Conservation (phyloP, 768 basidiomycete species). For the Tylopilus felleus region DNA sequence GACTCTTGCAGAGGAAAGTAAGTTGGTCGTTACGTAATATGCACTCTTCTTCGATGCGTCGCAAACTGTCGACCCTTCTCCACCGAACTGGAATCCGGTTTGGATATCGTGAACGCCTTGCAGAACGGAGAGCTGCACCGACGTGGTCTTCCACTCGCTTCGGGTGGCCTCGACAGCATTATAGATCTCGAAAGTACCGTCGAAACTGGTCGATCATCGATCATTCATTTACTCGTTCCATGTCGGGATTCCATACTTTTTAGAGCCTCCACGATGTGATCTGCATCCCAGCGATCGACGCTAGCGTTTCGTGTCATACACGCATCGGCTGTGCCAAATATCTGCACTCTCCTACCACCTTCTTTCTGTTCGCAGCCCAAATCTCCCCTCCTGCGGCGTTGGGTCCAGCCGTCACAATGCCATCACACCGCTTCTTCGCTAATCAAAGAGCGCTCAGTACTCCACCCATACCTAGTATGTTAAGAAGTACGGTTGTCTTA, state of each 20-base stretch:
- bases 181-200: slow-evolving; percentile 12
- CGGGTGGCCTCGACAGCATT: background rate
- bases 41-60: slow-evolving; percentile 22
- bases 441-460: slow-evolving; percentile 23
- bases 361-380: background rate
- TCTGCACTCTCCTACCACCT: background rate
- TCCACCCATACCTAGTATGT: slow-evolving; percentile 19
- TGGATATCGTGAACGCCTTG: background rate
- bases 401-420: background rate
- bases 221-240: slow-evolving; percentile 16
- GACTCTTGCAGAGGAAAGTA: slow-evolving; percentile 7
- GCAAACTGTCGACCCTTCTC: slow-evolving; percentile 8
- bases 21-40: slow-evolving; percentile 23
- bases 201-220: slow-evolving; percentile 30
- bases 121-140: slow-evolving; percentile 1
- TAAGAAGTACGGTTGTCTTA: slow-evolving; percentile 21
- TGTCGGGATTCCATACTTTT: slow-evolving; percentile 1
- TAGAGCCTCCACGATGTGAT: slow-evolving; percentile 8
- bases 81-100: background rate
- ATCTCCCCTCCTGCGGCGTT: background rate
- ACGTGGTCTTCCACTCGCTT: background rate
- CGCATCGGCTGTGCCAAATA: background rate
- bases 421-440: slow-evolving; percentile 18
- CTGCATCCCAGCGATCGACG: slow-evolving; percentile 15
- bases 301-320: background rate